Evolutionary conservation across 768 basidiomycete genomes (phyloP).

Genomic region (Hortiboletus flavorubellus): DNA sequence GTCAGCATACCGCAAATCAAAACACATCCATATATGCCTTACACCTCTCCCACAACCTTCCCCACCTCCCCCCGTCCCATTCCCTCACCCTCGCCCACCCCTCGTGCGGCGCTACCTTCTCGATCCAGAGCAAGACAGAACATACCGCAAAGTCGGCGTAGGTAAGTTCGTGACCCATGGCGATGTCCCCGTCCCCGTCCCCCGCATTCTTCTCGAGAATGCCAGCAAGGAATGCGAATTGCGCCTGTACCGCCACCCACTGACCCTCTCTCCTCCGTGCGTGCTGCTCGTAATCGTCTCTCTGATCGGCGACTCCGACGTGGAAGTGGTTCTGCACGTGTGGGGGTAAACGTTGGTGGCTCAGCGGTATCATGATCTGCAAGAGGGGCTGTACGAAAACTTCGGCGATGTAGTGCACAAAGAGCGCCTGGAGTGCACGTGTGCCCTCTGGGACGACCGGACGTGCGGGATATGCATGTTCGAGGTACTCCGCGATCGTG

Average conservation of each 20-base stretch:
- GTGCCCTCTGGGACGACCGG: slow-evolving; percentile 71
- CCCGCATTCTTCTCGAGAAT: slow-evolving; percentile 66
- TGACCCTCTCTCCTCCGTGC: slow-evolving; percentile 55
- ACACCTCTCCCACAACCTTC: slow-evolving; percentile 58
- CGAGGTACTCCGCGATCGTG: slow-evolving; percentile 70
- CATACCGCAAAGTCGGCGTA: slow-evolving; percentile 76
- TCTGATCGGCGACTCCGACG: slow-evolving; percentile 4
- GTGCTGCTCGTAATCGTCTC: not conserved
- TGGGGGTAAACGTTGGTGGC: slow-evolving; percentile 57
- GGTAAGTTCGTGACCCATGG: slow-evolving; percentile 60
- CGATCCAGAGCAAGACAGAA: slow-evolving; percentile 71
- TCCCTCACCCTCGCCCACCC: slow-evolving; percentile 66
- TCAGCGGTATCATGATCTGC: slow-evolving; percentile 67
- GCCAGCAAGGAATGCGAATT: slow-evolving; percentile 61
- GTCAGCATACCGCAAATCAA: slow-evolving; percentile 26
- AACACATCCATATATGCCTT: slow-evolving; percentile 65
- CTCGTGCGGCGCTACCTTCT: slow-evolving; percentile 68
- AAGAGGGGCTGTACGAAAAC: slow-evolving; percentile 63
- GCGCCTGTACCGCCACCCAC: slow-evolving; percentile 61
- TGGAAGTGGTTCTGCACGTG: slow-evolving; percentile 52
- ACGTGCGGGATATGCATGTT: slow-evolving; percentile 62
- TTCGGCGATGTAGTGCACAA: slow-evolving; percentile 68
- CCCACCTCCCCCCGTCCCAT: slow-evolving; percentile 72
- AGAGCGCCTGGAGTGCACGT: slow-evolving; percentile 62
- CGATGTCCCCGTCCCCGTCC: slow-evolving; percentile 61